Evolutionary conservation across 176 grass and related monocot genomes (phyloP).

Genomic region (Cenchrus fungigraminus): DNA sequence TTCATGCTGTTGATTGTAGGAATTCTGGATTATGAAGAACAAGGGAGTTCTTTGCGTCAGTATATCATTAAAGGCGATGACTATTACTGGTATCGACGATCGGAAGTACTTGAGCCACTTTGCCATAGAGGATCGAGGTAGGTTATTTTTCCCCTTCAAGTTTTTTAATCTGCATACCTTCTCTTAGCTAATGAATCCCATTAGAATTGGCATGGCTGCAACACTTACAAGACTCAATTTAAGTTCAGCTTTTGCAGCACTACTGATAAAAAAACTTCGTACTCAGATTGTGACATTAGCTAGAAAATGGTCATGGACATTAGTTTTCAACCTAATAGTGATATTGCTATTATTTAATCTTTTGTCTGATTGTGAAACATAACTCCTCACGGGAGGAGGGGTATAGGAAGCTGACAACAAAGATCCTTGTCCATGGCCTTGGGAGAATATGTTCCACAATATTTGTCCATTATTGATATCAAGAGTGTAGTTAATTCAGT

Average conservation of each 20-base stretch:
- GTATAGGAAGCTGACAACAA: too few species aligned
- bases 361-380: too few species aligned
- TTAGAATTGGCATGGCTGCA: conserved; percentile 4
- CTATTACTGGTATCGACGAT: conserved; percentile 89
- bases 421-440: too few species aligned
- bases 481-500: too few species aligned
- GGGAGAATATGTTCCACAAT: too few species aligned
- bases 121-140: conserved; percentile 87
- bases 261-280: neutral
- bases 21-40: conserved; percentile 85
- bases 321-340: too few species aligned
- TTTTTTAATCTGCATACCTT: neutral
- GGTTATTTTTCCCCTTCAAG: neutral
- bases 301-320: too few species aligned
- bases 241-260: conserved; percentile 3
- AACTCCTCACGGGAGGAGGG: too few species aligned
- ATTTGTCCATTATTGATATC: too few species aligned
- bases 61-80: conserved; percentile 87
- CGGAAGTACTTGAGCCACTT: conserved; percentile 86
- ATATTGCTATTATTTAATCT: too few species aligned
- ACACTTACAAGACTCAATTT: conserved; percentile 32
- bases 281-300: too few species aligned
- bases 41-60: conserved; percentile 72
- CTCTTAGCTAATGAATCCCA: neutral
- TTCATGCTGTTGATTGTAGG: conserved; percentile 52